Base-by-base conservation (phyloP, 352 stramenopile species). In the Lagenidium giganteum region DNA sequence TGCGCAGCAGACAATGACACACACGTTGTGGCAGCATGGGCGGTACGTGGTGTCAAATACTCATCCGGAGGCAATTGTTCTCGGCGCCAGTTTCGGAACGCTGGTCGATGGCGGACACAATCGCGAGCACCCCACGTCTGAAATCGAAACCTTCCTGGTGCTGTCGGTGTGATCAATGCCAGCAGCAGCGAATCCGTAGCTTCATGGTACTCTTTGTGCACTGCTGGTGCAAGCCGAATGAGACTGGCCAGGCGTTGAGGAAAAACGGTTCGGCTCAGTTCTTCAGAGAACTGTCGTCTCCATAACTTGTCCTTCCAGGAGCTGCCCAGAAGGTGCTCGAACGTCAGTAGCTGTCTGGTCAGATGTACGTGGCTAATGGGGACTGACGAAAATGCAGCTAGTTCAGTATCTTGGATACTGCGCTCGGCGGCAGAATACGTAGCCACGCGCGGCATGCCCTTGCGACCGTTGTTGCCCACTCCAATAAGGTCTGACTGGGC, bases 41-140 rank as follows among this genome's bases (percentile, higher is more conserved):
- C 52, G 2, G 67, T 83, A 11, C 78, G 66, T 29, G 78, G 78
- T 4, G 78, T 90, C 13, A 90, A 53, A 46, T 87, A 87, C 30
- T 81, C 70, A 0, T 64, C 40, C 0, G 65, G 35, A 14, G 63
- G 21, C 4, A 57, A 38, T 13, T 61, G 42, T 37, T 89, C 72
- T 28, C 47, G 54, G 24, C 66, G 54, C 79, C 79, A 91, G 41
- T 83, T 66, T 43, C 73, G 81, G 33, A 87, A 84, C 18, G 69
- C 63, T 16, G 73, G 70, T 7, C 74, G 70, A 24, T 87, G 73
- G 21, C 76, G 79, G 11, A 91, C 73, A n/a, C 70, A 53, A 32
- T 87, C 71, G 4, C 48, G 38, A 7, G 79, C 75, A 6, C 40
- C 60, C 79, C 79, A 91, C 2, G 48, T 52, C 4, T 57, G 54